Conservation (phyloP, 2,329 filamentous ascomycete genomes). For the Penicillium sp. region DNA sequence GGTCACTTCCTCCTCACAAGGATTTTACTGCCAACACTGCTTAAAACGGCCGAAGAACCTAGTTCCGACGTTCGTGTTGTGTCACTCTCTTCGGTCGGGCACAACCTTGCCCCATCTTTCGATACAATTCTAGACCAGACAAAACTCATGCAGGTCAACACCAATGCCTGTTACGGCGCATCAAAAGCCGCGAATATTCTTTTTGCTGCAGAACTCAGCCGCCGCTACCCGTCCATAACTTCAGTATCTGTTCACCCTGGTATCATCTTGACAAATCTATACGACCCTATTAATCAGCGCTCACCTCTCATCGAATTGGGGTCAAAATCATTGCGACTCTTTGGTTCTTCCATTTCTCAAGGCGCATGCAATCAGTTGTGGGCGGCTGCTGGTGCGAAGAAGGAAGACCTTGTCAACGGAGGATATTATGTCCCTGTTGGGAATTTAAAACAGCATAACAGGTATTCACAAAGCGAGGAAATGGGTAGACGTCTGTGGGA, state of each 20-base stretch:
- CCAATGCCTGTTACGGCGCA: conserved; percentile 50
- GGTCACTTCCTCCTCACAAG: conserved; percentile 48
- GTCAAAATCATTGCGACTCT: conserved; percentile 22
- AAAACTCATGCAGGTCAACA: conserved; percentile 38
- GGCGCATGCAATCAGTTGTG: conserved; percentile 40
- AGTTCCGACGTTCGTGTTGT: conserved; percentile 37
- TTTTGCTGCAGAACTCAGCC: conserved; percentile 49
- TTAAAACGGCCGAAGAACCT: conserved; percentile 34
- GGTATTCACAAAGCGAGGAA: conserved; percentile 33
- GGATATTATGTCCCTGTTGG: conserved; percentile 42
- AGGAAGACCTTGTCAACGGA: conserved; percentile 35
- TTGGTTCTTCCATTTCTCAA: conserved; percentile 29
- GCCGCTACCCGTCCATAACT: conserved; percentile 42
- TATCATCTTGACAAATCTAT: conserved; percentile 44
- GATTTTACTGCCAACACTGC: conserved; percentile 40
- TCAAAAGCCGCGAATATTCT: conserved; percentile 56
- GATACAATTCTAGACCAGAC: conserved; percentile 40
- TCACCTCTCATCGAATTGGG: conserved; percentile 18
- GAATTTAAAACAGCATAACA: conserved; percentile 34
- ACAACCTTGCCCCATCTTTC: conserved; percentile 34
- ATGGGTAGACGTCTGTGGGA: conserved; percentile 40
- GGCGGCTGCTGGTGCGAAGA: conserved; percentile 37
- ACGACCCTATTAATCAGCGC: conserved; percentile 27
- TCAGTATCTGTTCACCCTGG: conserved; percentile 57
- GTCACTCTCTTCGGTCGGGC: conserved; percentile 40